These are phyloP conservation scores for Fusarium xyrophilum DNA, from an alignment of 2,329 filamentous ascomycete species.

Conservation along the genomic window DNA sequence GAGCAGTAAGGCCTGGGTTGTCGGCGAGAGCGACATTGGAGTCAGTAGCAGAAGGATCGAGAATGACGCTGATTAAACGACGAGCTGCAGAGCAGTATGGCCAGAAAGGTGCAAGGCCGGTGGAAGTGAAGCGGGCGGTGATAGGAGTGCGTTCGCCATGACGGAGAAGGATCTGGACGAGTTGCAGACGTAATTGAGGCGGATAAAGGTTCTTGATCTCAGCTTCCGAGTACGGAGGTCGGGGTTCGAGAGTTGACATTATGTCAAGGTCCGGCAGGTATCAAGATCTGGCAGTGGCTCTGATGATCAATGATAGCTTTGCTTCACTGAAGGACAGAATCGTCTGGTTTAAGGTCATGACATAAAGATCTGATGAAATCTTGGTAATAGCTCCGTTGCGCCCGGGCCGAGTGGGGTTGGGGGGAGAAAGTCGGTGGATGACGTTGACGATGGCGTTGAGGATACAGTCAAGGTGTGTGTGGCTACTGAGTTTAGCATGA, in stretches of 20 bases:
- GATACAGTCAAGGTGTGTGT: neutral
- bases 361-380: neutral
- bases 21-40: constrained; percentile 38
- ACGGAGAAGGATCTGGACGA: constrained; percentile 86
- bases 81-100: constrained; percentile 85
- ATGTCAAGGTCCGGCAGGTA: neutral
- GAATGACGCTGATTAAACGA: constrained; percentile 65
- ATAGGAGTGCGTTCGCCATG: constrained; percentile 87
- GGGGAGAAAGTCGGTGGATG: neutral
- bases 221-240: constrained; percentile 77
- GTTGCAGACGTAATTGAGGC: constrained; percentile 76
- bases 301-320: neutral
- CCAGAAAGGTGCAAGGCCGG: constrained; percentile 75
- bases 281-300: neutral
- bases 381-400: neutral
- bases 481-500: neutral
- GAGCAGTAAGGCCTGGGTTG: constrained; percentile 49
- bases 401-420: constrained; percentile 14
- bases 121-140: constrained; percentile 84
- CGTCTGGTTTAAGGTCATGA: constrained; percentile 8
- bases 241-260: constrained; percentile 82
- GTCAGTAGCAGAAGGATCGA: constrained; percentile 50
- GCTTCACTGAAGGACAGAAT: neutral
- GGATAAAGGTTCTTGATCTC: constrained; percentile 87
- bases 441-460: constrained; percentile 13